A percentile compares a stretch with the other conserved stretches of the same genome.
phyloP scores from a whole-genome alignment of 164 flowering plant species.

The Piper longum region DNA sequence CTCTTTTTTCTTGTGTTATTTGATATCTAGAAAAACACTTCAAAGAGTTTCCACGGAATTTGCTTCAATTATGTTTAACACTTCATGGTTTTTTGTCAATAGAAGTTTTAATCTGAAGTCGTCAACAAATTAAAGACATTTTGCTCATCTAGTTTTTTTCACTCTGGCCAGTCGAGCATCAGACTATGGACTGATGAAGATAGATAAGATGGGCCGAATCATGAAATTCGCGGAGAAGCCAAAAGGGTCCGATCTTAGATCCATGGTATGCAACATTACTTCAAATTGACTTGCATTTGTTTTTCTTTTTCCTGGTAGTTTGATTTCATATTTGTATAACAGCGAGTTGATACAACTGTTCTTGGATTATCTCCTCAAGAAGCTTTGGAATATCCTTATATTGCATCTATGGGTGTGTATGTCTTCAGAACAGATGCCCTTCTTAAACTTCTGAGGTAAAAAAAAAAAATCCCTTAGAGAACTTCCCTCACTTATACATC shows the following conservation, averaged over 20 bases:
- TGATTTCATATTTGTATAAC: not conserved
- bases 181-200: constrained; percentile 89
- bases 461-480: not conserved
- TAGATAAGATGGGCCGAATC: constrained; percentile 51
- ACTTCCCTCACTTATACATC: not conserved
- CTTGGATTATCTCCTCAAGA: constrained; percentile 61
- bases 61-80: no score
- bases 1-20: no score
- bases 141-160: constrained; percentile 2
- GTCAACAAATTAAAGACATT: not conserved
- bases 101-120: no score
- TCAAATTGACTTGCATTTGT: not conserved
- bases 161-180: constrained; percentile 73
- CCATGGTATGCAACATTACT: constrained; percentile 40
- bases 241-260: constrained; percentile 61
- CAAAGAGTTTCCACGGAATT: no score
- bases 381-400: constrained; percentile 52
- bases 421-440: constrained; percentile 63
- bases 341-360: not conserved
- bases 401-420: constrained; percentile 98
- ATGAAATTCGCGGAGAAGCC: constrained; percentile 85
- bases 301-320: not conserved
- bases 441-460: constrained; percentile 44
- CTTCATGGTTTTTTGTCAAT: no score
- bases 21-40: no score